phyloP scores from a whole-genome alignment of 192 early-diverging fungal species.

The Coemansia sp. region DNA sequence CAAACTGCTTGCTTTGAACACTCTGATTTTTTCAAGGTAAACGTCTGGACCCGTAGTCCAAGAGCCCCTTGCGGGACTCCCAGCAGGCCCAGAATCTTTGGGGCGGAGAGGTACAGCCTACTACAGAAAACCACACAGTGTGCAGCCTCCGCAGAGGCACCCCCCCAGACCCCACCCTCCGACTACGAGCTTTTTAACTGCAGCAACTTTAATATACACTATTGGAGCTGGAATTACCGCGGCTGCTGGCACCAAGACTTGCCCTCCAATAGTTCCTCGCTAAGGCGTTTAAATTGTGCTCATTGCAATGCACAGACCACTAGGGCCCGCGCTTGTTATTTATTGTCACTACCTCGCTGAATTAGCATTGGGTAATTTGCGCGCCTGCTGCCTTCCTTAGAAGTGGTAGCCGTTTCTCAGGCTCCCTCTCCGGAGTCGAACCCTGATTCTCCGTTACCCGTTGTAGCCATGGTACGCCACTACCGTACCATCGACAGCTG shows the following conservation, averaged over 20 bases:
- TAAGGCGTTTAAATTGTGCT: slow-evolving; percentile 46
- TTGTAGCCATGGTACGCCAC: slow-evolving; percentile 70
- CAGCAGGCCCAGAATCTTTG: slow-evolving; percentile 9
- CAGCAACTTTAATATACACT: slow-evolving; percentile 58
- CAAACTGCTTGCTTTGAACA: slow-evolving; percentile 57
- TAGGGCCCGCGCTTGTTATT: slow-evolving; percentile 44
- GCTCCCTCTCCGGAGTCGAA: slow-evolving; percentile 53
- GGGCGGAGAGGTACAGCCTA: slow-evolving; percentile 14
- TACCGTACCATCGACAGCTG: slow-evolving; percentile 76
- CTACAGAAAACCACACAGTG: slow-evolving; percentile 26
- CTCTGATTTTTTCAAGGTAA: slow-evolving; percentile 65
- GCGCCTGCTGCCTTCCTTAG: slow-evolving; percentile 60
- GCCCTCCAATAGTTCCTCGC: slow-evolving; percentile 53
- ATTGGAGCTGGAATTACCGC: slow-evolving; percentile 54
- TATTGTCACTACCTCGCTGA: slow-evolving; percentile 53
- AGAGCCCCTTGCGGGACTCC: too few relatives aligned
- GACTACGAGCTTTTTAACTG: slow-evolving; percentile 58
- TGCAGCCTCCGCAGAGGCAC: slow-evolving; percentile 10
- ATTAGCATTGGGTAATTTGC: slow-evolving; percentile 52
- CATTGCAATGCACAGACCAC: slow-evolving; percentile 44
- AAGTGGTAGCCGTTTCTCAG: slow-evolving; percentile 60
- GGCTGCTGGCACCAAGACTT: slow-evolving; percentile 51
- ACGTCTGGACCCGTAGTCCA: slow-evolving; percentile 36
- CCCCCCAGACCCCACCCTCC: slow-evolving; percentile 36
- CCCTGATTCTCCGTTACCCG: slow-evolving; percentile 73